These are phyloP conservation scores for Vinca minor DNA, from an alignment of 257 asterid genomes.

Conservation along the genomic window DNA sequence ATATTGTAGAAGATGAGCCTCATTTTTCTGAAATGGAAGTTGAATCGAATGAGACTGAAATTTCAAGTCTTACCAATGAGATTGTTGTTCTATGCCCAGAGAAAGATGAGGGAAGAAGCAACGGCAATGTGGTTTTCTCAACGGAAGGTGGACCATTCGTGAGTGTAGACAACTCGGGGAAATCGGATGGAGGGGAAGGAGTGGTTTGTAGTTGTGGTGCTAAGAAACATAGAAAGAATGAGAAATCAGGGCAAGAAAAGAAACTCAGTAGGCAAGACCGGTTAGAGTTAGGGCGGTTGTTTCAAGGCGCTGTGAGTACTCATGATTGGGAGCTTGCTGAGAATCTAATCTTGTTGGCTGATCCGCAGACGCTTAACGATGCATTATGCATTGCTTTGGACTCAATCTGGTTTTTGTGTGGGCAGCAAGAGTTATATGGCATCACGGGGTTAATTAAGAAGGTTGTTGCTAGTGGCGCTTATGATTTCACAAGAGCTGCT, in stretches of 20 bases:
- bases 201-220: conserved; percentile 57
- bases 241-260: conserved; percentile 31
- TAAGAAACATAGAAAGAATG: conserved; percentile 66
- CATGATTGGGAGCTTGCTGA: conserved; percentile 94
- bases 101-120: conserved; percentile 46
- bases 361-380: conserved; percentile 88
- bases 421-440: conserved; percentile 62
- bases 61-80: conserved; percentile 20
- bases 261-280: conserved; percentile 88
- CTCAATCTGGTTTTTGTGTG: conserved; percentile 86
- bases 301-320: conserved; percentile 90
- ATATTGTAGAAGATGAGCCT: conserved; percentile 17
- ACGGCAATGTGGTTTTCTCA: conserved; percentile 56
- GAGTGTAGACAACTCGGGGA: conserved; percentile 36
- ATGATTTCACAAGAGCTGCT: conserved; percentile 85
- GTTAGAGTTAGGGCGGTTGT: conserved; percentile 78
- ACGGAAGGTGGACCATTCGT: conserved; percentile 68
- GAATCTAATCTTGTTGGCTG: conserved; percentile 74
- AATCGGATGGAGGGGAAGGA: conserved; percentile 32
- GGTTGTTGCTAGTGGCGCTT: conserved; percentile 74
- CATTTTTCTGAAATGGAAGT: conserved; percentile 52
- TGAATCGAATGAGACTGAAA: conserved; percentile 40
- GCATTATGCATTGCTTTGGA: conserved; percentile 86
- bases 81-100: conserved; percentile 30
- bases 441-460: conserved; percentile 76